Evolutionary conservation across 306 rosid genomes (phyloP), one percentile per base, ranked within the genome.

Genomic region (Purshia tridentata): DNA sequence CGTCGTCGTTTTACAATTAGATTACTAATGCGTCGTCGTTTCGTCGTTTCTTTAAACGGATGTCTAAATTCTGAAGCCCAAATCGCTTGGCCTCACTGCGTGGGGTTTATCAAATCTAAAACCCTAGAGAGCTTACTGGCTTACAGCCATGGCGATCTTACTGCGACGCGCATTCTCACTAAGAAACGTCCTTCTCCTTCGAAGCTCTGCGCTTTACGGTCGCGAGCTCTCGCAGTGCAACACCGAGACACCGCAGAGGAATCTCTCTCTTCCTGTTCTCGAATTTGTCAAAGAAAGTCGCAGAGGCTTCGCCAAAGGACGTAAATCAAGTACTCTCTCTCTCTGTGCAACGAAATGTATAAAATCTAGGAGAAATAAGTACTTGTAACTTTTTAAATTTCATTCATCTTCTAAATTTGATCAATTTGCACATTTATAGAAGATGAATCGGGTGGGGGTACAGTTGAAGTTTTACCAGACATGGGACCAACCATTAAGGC

Each of bases 291-390:
- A 52, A 2, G 89, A 91, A 65, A 84, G 72, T 82, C 93, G 95
- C 76, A 81, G 97, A 82, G 81, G 92, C 72, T 91, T 83, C 82
- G 99, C 97, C 61, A 91, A 91, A 80, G 98, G 88, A 69, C 87
- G 96, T 14, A 19, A 90, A 82, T 82, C 96, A 79, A 88, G 96
- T 89, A 85, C 50, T 54, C 67, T n/a, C 56, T 19, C 57, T 50
- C 57, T 50, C 44, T 57, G 23, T 50, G 2, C 35, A 29, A 29
- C 35, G 2, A 29, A 2, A 29, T 29, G 35, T 29, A 29, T 29
- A 29, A 29, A 29, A 29, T 29, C 35, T 29, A 29, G 35, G 35
- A 29, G 2, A 29, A 29, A 29, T 29, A 29, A 29, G 9, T 70
- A 6, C 23, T 15, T 70, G 1, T 19, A 0, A 8, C 0, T n/a